Evolutionary conservation across 2,329 filamentous ascomycete genomes (phyloP).

Genomic region (Aspergillus flavus): DNA sequence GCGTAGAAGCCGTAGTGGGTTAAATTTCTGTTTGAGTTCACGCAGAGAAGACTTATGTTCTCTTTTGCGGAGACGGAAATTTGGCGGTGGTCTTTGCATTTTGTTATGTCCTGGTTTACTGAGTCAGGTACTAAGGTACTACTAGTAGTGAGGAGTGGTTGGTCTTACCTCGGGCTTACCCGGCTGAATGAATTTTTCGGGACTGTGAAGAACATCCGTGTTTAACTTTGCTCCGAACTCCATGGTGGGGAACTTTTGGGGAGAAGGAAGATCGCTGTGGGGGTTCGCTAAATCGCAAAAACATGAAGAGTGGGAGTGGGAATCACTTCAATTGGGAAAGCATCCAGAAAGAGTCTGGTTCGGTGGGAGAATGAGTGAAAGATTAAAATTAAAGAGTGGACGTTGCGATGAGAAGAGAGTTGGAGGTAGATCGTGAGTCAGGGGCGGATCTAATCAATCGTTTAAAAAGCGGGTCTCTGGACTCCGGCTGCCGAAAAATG

Average conservation of each 20-base stretch:
- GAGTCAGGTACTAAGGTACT: no score
- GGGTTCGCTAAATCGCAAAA: neutral
- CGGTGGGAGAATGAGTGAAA: neutral
- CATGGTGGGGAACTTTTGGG: neutral
- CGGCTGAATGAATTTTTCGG: neutral
- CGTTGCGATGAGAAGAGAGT: neutral
- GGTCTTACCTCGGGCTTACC: neutral
- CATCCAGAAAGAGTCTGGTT: neutral
- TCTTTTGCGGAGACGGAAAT: neutral
- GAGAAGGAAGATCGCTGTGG: neutral
- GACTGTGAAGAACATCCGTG: neutral
- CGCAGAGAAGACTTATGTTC: neutral
- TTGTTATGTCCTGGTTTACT: neutral
- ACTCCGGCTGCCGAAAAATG: neutral
- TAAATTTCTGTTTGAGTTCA: neutral
- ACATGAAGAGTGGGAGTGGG: neutral
- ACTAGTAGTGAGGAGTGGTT: neutral
- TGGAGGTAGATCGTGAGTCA: neutral
- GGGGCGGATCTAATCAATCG: neutral
- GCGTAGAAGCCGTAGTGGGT: slow-evolving; percentile 5
- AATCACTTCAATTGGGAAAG: neutral
- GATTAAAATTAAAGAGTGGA: neutral
- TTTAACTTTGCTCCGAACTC: neutral
- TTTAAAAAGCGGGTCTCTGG: neutral
- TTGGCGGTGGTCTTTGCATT: neutral